Evolutionary conservation across 2,329 filamentous ascomycete species (phyloP), one percentile per base, ranked within the genome.

Genomic region (Neofusicoccum cordaticola): DNA sequence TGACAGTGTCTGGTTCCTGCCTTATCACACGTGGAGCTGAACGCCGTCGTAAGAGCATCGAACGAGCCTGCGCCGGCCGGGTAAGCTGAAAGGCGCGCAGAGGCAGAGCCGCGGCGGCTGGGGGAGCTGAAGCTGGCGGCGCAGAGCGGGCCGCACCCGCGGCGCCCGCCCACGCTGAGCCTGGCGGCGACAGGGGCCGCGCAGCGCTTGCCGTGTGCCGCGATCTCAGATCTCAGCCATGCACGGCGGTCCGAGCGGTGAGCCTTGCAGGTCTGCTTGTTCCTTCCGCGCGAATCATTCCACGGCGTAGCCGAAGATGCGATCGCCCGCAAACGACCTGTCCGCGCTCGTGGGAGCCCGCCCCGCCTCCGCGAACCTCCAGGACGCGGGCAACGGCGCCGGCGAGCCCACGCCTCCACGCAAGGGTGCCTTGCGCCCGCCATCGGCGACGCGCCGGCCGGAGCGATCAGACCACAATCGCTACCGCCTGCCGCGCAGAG

Each of bases 151-250:
- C 42, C 56, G 56, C 42, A 47, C 22, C 56, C 56, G 42, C 56
- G 27, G 19, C 19, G 19, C 19, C 19, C 19, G 19, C 19, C 19
- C 19, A 22, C 19, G 19, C 19, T 22, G 19, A 3, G 19, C 19
- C 19, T 1, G 19, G 19, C 19, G 12, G 15, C 4, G 15, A 39
- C 41, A 45, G 56, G 56, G 42, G 12, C 27, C 9, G 42, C 56
- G 42, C 41, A 35, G 47, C 41, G 42, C 22, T 22, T 60, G 56
- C 56, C 56, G 41, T 60, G 42, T 60, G 42, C 56, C 56, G 56
- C 56, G 56, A 60, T 60, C 41, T 60, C 44, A 60, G 56, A 60
- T 60, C 56, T 60, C 31, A 17, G 17, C 42, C 56, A 60, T 60
- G 56, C 56, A 37, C 6, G 42, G 42, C 56, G 41, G 56, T 47